Percentiles rank a stretch among this genome's conserved stretches.
These are phyloP conservation scores for Spergularia bocconei DNA, from an alignment of 148 eudicot species.

Conservation along the genomic window DNA sequence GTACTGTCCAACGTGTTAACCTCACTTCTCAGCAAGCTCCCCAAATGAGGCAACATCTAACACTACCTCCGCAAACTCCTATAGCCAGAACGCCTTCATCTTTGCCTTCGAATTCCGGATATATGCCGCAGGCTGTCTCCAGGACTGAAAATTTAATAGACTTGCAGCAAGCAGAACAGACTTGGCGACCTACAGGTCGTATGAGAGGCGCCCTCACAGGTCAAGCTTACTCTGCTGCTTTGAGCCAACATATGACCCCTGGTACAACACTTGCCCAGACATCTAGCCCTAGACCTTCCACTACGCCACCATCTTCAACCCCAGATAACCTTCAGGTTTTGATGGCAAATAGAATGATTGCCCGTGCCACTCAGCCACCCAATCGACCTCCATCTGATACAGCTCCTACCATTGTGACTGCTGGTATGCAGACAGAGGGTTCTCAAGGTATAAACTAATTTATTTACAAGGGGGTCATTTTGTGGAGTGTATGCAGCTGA, in stretches of 20 bases:
- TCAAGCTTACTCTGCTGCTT: slow-evolving; percentile 59
- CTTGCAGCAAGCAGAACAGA: slow-evolving; percentile 45
- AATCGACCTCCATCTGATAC: slow-evolving; percentile 4
- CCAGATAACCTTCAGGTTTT: not conserved
- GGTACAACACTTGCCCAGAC: slow-evolving; percentile 45
- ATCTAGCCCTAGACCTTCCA: slow-evolving; percentile 25
- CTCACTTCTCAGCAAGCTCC: slow-evolving; percentile 31
- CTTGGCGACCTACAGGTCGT: slow-evolving; percentile 69
- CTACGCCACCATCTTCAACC: slow-evolving; percentile 9
- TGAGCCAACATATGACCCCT: slow-evolving; percentile 49
- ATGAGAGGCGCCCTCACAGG: slow-evolving; percentile 90
- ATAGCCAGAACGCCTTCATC: slow-evolving; percentile 31
- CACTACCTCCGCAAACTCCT: slow-evolving; percentile 31
- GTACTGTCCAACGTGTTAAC: slow-evolving; percentile 34
- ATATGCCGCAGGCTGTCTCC: slow-evolving; percentile 30
- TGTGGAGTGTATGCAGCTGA: not conserved
- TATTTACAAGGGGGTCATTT: not conserved
- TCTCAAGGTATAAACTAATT: slow-evolving; percentile 17
- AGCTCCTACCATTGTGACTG: not conserved
- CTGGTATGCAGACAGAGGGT: slow-evolving; percentile 1
- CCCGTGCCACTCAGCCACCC: slow-evolving; percentile 11
- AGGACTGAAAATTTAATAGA: slow-evolving; percentile 39
- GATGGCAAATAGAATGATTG: slow-evolving; percentile 25
- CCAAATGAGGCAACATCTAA: slow-evolving; percentile 24
- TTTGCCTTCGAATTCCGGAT: slow-evolving; percentile 21